Evolutionary conservation across 495 filamentous ascomycete genomes (phyloP).

Genomic region (Paragyromitra xinjiangensis): DNA sequence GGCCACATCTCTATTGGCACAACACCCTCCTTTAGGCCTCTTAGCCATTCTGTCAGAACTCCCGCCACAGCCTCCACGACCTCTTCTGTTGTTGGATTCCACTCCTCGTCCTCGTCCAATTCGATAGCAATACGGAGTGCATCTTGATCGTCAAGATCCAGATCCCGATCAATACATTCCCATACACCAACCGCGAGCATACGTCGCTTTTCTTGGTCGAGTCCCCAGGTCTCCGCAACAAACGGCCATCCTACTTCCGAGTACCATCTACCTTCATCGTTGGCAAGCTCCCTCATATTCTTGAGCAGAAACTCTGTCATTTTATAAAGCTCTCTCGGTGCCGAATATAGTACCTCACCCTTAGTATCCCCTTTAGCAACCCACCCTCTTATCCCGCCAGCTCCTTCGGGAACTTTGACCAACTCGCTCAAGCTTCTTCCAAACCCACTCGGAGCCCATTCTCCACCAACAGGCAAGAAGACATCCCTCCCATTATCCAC

Average conservation of each 20-base stretch:
- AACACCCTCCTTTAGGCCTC: conserved; percentile 46
- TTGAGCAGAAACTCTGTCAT: conserved; percentile 82
- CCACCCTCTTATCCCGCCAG: conserved; percentile 68
- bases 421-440: conserved; percentile 84
- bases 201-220: conserved; percentile 43
- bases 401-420: conserved; percentile 77
- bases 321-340: conserved; percentile 84
- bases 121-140: conserved; percentile 40
- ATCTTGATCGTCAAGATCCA: conserved; percentile 48
- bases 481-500: conserved; percentile 86
- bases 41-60: conserved; percentile 50
- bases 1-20: conserved; percentile 51
- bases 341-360: conserved; percentile 67
- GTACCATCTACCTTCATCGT: conserved; percentile 74
- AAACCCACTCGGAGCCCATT: conserved; percentile 84
- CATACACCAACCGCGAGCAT: conserved; percentile 49
- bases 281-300: conserved; percentile 72
- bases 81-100: conserved; percentile 32
- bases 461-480: conserved; percentile 81
- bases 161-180: conserved; percentile 54
- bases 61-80: conserved; percentile 51
- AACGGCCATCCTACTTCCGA: conserved; percentile 56
- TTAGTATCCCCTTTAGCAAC: conserved; percentile 43
- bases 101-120: conserved; percentile 38
- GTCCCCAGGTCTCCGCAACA: conserved; percentile 47